Percentiles rank a stretch among this genome's conserved stretches.
Evolutionary conservation across 2,329 filamentous ascomycete species (phyloP).

Genomic region (Cryphonectria carpinicola): DNA sequence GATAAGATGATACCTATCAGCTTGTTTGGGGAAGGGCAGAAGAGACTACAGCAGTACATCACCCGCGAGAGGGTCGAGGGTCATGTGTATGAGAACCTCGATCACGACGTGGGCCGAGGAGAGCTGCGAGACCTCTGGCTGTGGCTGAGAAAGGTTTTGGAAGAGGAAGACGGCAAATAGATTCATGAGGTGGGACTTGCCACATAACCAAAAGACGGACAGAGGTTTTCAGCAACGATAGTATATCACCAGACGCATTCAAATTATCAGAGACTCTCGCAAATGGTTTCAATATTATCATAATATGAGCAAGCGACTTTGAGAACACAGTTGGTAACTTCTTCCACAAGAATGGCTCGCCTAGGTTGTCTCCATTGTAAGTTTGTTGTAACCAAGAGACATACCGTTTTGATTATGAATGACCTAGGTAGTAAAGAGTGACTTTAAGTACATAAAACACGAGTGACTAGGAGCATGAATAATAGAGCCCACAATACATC

Average conservation of each 20-base stretch:
- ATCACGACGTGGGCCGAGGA: constrained; percentile 15
- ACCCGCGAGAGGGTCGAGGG: constrained; percentile 14
- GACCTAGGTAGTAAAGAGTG: background rate
- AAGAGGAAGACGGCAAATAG: constrained; percentile 6
- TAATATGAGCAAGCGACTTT: background rate
- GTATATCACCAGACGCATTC: background rate
- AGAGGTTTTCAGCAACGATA: no score
- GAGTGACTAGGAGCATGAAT: background rate
- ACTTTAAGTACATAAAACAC: background rate
- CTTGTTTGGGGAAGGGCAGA: constrained; percentile 22
- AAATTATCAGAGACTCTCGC: background rate
- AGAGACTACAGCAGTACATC: constrained; percentile 21
- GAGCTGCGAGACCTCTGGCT: constrained; percentile 24
- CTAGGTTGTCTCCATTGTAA: background rate
- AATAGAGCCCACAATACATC: background rate
- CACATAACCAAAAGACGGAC: background rate
- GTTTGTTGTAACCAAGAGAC: background rate
- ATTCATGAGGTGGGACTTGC: background rate
- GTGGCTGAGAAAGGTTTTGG: constrained; percentile 21
- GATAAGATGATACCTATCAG: constrained; percentile 8
- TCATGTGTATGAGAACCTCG: constrained; percentile 20
- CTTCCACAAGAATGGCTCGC: background rate
- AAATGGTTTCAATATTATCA: background rate
- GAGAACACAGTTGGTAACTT: background rate
- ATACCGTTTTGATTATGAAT: no score